Percentiles rank a stretch among this genome's conserved stretches.
Evolutionary conservation across 306 rosid species (phyloP).

Genomic region (Lagenaria siceraria): DNA sequence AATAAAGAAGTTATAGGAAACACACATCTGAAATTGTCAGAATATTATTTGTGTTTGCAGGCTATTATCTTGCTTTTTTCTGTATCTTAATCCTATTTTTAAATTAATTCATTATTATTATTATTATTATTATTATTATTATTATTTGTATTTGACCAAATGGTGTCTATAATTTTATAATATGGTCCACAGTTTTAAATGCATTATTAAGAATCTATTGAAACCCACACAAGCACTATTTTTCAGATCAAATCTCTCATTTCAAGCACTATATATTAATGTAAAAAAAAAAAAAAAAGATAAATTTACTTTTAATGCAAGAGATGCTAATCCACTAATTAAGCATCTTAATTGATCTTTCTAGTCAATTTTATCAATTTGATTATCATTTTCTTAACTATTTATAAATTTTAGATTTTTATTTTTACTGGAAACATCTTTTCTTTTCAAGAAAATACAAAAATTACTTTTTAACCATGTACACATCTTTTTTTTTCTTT

Average conservation of each 20-base stretch:
- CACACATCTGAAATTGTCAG: not conserved
- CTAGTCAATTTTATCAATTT: not conserved
- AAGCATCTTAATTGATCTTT: constrained; percentile 2
- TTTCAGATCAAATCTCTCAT: not conserved
- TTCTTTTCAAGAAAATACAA: not conserved
- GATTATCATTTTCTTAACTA: too few relatives aligned
- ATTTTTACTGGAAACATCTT: too few relatives aligned
- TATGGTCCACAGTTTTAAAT: constrained; percentile 1
- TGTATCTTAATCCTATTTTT: not conserved
- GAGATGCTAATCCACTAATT: not conserved
- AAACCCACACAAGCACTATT: not conserved
- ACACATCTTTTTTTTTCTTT: not conserved
- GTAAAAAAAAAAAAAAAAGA: not conserved
- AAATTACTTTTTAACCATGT: not conserved
- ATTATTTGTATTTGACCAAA: not conserved
- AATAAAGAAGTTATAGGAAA: not conserved
- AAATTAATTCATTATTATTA: not conserved
- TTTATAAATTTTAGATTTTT: too few relatives aligned
- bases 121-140: too few relatives aligned
- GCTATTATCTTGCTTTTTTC: not conserved
- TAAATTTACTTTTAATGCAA: not conserved
- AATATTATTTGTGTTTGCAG: not conserved
- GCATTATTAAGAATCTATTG: constrained; percentile 4
- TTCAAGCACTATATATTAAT: not conserved
- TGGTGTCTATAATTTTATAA: not conserved